A percentile compares a stretch with the other conserved stretches of the same genome.
These are phyloP conservation scores for bread wheat (Triticum aestivum) DNA, from an alignment of 176 grass and related monocot genomes.

Conservation along the genomic window IWGSC_CS_RefSeq_v2.1 NC_057802.1:425782682-425783181, in stretches of 20 bases:
- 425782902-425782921: neutral
- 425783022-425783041: neutral
- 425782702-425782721: neutral
- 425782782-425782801: neutral
- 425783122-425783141: constrained; percentile 79
- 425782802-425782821: neutral
- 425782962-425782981: neutral
- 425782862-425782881: neutral
- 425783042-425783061: neutral
- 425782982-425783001: neutral
- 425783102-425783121: constrained; percentile 65
- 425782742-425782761: neutral
- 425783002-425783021: neutral
- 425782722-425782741: neutral
- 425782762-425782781: neutral
- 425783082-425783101: neutral
- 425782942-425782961: neutral
- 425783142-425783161: constrained; percentile 71
- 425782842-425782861: neutral
- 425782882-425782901: neutral
- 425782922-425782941: neutral
- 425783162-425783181: constrained; percentile 91
- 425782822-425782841: neutral
- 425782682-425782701: neutral
- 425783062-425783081: neutral